These are phyloP conservation scores for Diaporthe batatas DNA, from an alignment of 2,329 filamentous ascomycete species.

Conservation along the genomic window DNA sequence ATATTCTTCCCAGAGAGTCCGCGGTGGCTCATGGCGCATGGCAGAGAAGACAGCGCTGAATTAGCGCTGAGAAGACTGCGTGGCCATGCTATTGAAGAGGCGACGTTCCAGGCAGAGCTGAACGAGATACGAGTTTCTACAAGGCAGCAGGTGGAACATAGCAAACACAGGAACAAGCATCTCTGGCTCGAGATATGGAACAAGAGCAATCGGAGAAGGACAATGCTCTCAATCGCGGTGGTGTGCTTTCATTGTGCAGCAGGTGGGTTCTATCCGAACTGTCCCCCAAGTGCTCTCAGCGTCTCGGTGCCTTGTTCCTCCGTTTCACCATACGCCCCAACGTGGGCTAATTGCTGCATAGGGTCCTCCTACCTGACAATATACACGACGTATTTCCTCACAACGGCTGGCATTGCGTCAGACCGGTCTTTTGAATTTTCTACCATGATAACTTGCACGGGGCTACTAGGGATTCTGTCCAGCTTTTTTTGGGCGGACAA, in stretches of 20 bases:
- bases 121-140: conserved; percentile 15
- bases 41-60: conserved; percentile 50
- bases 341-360: conserved; percentile 21
- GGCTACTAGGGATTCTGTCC: conserved; percentile 50
- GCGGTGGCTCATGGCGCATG: conserved; percentile 55
- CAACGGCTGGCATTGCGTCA: conserved; percentile 49
- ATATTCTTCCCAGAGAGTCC: conserved; percentile 55
- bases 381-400: conserved; percentile 52
- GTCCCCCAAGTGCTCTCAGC: too few species aligned
- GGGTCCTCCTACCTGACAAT: conserved; percentile 51
- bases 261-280: conserved; percentile 42
- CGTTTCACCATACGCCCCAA: background rate
- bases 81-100: background rate
- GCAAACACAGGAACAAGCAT: conserved; percentile 46
- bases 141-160: conserved; percentile 46
- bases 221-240: conserved; percentile 49
- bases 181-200: conserved; percentile 52
- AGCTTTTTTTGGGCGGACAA: conserved; percentile 50
- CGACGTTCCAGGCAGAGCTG: conserved; percentile 1
- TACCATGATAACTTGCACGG: conserved; percentile 52
- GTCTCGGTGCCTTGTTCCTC: too few species aligned
- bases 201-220: conserved; percentile 49
- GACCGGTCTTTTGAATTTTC: conserved; percentile 51
- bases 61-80: conserved; percentile 48
- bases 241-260: conserved; percentile 52